These are phyloP conservation scores for Ophiosphaerella herpotricha DNA, from an alignment of 2,329 filamentous ascomycete species.

Conservation along the genomic window DNA sequence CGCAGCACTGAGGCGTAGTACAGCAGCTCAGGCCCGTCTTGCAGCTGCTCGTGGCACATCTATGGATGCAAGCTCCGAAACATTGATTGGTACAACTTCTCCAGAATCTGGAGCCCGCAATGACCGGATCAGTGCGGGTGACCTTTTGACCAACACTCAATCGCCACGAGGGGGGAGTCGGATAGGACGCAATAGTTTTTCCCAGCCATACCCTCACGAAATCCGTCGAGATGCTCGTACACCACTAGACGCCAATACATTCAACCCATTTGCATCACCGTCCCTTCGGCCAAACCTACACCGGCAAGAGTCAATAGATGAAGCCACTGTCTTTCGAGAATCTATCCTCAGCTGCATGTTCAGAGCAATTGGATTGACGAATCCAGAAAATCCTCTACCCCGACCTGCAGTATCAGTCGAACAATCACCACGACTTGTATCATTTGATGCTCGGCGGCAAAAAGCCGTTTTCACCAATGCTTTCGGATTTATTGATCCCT, in stretches of 20 bases:
- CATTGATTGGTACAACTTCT: conserved; percentile 27
- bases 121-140: conserved; percentile 59
- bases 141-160: conserved; percentile 79
- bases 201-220: conserved; percentile 54
- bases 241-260: conserved; percentile 51
- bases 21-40: conserved; percentile 69
- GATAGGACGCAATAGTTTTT: conserved; percentile 51
- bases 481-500: conserved; percentile 87
- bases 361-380: conserved; percentile 84
- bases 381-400: conserved; percentile 66
- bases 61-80: conserved; percentile 26
- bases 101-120: conserved; percentile 32
- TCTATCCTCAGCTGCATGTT: conserved; percentile 95
- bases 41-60: conserved; percentile 52
- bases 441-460: conserved; percentile 79
- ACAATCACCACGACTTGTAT: conserved; percentile 81
- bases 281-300: conserved; percentile 55
- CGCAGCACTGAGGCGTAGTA: conserved; percentile 74
- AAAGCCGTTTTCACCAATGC: conserved; percentile 84
- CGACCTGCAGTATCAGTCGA: conserved; percentile 73
- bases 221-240: conserved; percentile 46
- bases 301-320: conserved; percentile 80
- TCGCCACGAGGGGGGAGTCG: conserved; percentile 65
- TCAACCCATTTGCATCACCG: conserved; percentile 48
- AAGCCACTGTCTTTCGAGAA: conserved; percentile 85